Evolutionary conservation across 345 rosid genomes (phyloP).

Genomic region (Cochlearia excelsa): DNA sequence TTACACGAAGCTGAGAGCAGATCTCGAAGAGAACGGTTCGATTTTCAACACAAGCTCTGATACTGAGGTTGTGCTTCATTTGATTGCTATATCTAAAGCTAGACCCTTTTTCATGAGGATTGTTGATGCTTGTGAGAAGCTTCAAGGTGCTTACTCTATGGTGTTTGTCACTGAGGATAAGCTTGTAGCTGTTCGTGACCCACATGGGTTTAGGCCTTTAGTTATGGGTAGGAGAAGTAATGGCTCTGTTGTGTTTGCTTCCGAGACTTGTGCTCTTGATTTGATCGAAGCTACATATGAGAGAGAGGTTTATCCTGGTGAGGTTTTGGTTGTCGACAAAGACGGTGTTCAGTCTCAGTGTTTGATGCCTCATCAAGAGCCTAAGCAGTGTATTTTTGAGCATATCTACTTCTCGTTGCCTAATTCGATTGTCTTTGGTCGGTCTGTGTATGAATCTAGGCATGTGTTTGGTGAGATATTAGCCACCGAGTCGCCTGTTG

Average conservation of each 20-base stretch:
- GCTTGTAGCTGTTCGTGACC: constrained; percentile 83
- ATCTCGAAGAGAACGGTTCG: constrained; percentile 69
- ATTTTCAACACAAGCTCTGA: constrained; percentile 86
- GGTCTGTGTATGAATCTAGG: constrained; percentile 77
- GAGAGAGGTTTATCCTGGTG: constrained; percentile 91
- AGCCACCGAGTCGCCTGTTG: constrained; percentile 75
- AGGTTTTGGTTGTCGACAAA: constrained; percentile 79
- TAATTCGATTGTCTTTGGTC: constrained; percentile 73
- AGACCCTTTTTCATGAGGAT: constrained; percentile 78
- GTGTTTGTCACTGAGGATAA: constrained; percentile 82
- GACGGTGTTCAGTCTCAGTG: constrained; percentile 81
- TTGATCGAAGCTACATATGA: constrained; percentile 93
- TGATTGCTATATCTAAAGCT: constrained; percentile 77
- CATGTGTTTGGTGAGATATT: constrained; percentile 63
- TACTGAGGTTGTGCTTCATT: constrained; percentile 87
- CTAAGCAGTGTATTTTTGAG: constrained; percentile 92
- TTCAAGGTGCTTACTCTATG: constrained; percentile 83
- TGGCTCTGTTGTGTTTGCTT: constrained; percentile 82
- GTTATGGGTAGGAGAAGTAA: constrained; percentile 92
- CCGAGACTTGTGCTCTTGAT: constrained; percentile 97
- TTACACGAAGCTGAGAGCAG: constrained; percentile 52
- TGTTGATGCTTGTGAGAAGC: constrained; percentile 80
- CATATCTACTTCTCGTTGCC: constrained; percentile 88
- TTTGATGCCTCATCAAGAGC: constrained; percentile 71
- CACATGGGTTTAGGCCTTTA: constrained; percentile 75